Percentiles rank a stretch among this genome's conserved stretches.
These are phyloP conservation scores for Solanum dulcamara DNA, from an alignment of 257 asterid genomes.

Conservation along the genomic window DNA sequence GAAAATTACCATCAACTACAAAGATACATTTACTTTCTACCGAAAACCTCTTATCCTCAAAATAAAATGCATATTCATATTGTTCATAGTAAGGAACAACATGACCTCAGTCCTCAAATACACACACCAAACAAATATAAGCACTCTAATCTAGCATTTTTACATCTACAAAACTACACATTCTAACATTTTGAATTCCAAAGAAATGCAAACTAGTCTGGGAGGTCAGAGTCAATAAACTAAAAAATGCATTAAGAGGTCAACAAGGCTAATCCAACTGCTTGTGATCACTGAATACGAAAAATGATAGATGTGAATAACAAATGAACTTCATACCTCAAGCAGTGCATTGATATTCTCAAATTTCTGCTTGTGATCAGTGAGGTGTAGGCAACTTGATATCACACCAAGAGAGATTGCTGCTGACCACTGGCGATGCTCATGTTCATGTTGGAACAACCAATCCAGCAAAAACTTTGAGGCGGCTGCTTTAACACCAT, in stretches of 20 bases:
- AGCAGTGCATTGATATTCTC: constrained; percentile 64
- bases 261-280: background rate
- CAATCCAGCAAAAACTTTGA: constrained; percentile 70
- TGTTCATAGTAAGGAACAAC: background rate
- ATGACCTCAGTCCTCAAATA: background rate
- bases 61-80: background rate
- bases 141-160: background rate
- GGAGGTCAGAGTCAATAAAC: background rate
- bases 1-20: background rate
- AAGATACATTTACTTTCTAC: background rate
- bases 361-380: constrained; percentile 74
- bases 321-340: constrained; percentile 41
- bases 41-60: background rate
- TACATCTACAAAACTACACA: background rate
- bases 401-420: constrained; percentile 93
- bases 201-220: background rate
- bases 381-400: constrained; percentile 81
- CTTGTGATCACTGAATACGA: background rate
- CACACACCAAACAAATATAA: background rate
- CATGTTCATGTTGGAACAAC: constrained; percentile 80
- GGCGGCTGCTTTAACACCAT: constrained; percentile 57
- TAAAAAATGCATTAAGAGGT: background rate
- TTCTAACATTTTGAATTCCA: background rate
- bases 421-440: constrained; percentile 90
- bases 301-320: background rate